Percentiles rank a stretch among this genome's conserved stretches.
Conservation (phyloP, 108 stramenopile species). For the Nitzschia sp. region DNA sequence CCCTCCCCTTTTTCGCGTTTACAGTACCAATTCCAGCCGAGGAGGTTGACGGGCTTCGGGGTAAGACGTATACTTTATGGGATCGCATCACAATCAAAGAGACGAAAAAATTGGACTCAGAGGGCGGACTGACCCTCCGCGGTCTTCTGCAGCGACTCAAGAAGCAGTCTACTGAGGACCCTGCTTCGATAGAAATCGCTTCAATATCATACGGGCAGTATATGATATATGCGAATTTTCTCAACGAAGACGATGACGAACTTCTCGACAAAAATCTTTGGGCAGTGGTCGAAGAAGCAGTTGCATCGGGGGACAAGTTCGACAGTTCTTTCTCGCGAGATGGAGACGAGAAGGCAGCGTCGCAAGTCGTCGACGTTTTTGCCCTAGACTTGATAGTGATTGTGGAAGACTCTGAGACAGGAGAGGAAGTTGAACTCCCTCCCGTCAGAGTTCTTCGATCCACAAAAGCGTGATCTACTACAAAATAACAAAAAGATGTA, state of each 20-base stretch:
- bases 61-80: slow-evolving; percentile 89
- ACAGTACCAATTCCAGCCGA: slow-evolving; percentile 84
- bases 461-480: not conserved
- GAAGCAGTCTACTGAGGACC: slow-evolving; percentile 49
- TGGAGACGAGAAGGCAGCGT: slow-evolving; percentile 6
- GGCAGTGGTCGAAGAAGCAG: slow-evolving; percentile 58
- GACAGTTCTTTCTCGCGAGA: slow-evolving; percentile 45
- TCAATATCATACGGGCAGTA: slow-evolving; percentile 70
- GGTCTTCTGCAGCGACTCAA: slow-evolving; percentile 52
- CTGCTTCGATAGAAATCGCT: slow-evolving; percentile 52
- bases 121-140: slow-evolving; percentile 55
- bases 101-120: slow-evolving; percentile 45
- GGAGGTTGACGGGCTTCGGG: slow-evolving; percentile 53
- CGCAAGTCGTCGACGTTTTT: slow-evolving; percentile 7
- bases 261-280: slow-evolving; percentile 57
- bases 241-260: slow-evolving; percentile 75
- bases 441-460: slow-evolving; percentile 29
- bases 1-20: slow-evolving; percentile 96
- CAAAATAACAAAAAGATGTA: not conserved
- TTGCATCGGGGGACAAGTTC: slow-evolving; percentile 53
- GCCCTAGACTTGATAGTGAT: slow-evolving; percentile 64
- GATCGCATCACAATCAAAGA: slow-evolving; percentile 80
- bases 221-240: slow-evolving; percentile 86
- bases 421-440: slow-evolving; percentile 80
- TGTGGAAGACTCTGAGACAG: slow-evolving; percentile 70